A percentile compares a stretch with the other conserved stretches of the same genome.
Evolutionary conservation across 2,329 filamentous ascomycete species (phyloP).

Genomic region (Coniochaeta prunicola): DNA sequence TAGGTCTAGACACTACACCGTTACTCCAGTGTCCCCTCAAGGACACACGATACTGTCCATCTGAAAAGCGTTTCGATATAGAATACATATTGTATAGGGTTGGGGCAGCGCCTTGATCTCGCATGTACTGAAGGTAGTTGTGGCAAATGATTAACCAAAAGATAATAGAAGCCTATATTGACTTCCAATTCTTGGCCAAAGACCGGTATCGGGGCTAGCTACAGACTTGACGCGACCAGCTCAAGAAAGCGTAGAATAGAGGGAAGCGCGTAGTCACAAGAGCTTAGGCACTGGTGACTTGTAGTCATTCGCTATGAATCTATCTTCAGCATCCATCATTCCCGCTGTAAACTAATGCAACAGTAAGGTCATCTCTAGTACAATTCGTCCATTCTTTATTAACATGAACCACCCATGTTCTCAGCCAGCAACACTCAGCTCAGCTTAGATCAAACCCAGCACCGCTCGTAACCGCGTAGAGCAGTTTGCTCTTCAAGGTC

Average conservation of each 20-base stretch:
- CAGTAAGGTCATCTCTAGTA: neutral
- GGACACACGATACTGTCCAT: too few relatives aligned
- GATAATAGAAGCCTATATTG: neutral
- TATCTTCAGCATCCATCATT: neutral
- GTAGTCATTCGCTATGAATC: neutral
- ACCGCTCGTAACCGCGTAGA: slow-evolving; percentile 84
- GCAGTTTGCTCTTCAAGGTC: slow-evolving; percentile 67
- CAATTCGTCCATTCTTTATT: neutral
- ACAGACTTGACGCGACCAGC: neutral
- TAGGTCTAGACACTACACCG: too few relatives aligned
- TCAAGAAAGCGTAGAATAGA: neutral
- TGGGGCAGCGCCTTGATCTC: neutral
- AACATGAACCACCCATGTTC: neutral
- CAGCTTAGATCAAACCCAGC: slow-evolving; percentile 84
- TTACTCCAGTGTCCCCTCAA: too few relatives aligned
- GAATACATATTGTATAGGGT: too few relatives aligned
- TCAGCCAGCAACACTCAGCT: neutral
- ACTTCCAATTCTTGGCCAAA: neutral
- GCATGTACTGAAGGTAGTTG: neutral
- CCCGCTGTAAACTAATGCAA: neutral
- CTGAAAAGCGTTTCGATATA: too few relatives aligned
- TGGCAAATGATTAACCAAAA: neutral
- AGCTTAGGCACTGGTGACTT: neutral
- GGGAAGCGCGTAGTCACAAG: neutral
- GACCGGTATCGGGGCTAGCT: neutral